Percentiles rank a stretch among this genome's conserved stretches.
Evolutionary conservation across 2,329 filamentous ascomycete species (phyloP).

Genomic region (Pseudogymnoascus verrucosus): DNA sequence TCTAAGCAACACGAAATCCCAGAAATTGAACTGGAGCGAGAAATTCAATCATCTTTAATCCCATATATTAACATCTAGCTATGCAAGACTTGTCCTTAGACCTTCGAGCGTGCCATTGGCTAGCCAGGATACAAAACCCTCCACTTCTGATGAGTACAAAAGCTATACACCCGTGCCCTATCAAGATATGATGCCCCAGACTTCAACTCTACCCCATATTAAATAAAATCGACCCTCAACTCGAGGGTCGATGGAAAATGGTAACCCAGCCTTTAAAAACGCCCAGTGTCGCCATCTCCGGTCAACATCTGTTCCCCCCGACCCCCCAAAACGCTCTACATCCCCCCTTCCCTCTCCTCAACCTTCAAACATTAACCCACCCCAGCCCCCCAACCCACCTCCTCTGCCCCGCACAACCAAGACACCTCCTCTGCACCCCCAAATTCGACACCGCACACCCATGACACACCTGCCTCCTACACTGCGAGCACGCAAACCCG

Average conservation of each 20-base stretch:
- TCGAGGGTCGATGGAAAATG: background rate
- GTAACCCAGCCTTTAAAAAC: background rate
- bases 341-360: background rate
- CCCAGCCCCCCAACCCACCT: constrained; percentile 14
- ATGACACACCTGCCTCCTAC: constrained; percentile 49
- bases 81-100: background rate
- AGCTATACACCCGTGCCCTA: background rate
- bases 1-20: background rate
- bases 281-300: background rate
- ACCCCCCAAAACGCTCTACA: background rate
- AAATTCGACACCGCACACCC: constrained; percentile 52
- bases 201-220: background rate
- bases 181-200: background rate
- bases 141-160: background rate
- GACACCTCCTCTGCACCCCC: constrained; percentile 44
- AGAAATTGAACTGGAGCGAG: background rate
- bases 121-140: background rate
- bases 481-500: constrained; percentile 38
- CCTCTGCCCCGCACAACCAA: constrained; percentile 41
- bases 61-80: background rate
- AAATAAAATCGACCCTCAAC: background rate
- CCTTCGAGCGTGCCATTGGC: background rate
- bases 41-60: background rate
- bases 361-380: constrained; percentile 12
- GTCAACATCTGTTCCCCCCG: background rate